phyloP scores from a whole-genome alignment of 129 eudicot species.

The Arctium lappa region DNA sequence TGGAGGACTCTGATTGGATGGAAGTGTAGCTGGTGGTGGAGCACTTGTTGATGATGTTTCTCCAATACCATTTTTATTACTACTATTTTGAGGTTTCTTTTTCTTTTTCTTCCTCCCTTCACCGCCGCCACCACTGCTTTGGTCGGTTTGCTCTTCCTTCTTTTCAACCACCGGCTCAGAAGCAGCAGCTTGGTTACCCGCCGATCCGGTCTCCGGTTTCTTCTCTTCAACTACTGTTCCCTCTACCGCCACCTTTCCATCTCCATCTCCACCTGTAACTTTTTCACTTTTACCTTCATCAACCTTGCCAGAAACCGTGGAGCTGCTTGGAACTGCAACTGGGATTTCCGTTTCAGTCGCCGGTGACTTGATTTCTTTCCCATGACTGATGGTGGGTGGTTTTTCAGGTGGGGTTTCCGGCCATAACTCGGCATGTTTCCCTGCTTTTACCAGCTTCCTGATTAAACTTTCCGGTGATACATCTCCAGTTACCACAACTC shows the following conservation, averaged over 20 bases:
- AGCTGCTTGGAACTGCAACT: background rate
- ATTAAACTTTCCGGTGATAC: slow-evolving; percentile 43
- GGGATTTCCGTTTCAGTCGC: background rate
- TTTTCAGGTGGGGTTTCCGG: slow-evolving; percentile 29
- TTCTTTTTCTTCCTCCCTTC: slow-evolving; percentile 45
- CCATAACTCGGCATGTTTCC: slow-evolving; percentile 63
- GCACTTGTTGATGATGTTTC: slow-evolving; percentile 14
- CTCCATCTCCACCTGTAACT: slow-evolving; percentile 10
- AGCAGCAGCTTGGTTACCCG: slow-evolving; percentile 6
- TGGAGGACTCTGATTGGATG: slow-evolving; percentile 41
- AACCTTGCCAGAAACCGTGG: background rate
- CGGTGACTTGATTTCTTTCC: slow-evolving; percentile 16
- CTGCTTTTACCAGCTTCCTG: slow-evolving; percentile 44
- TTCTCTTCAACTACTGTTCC: slow-evolving; percentile 33
- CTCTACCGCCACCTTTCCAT: slow-evolving; percentile 12
- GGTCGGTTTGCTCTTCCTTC: slow-evolving; percentile 8
- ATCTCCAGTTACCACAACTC: slow-evolving; percentile 49
- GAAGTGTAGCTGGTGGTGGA: slow-evolving; percentile 15
- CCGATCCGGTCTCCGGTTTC: slow-evolving; percentile 38
- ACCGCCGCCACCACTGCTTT: slow-evolving; percentile 19
- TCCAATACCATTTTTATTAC: background rate
- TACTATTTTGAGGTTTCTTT: slow-evolving; percentile 42
- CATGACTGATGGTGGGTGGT: background rate
- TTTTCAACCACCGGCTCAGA: slow-evolving; percentile 23
- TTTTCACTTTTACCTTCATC: slow-evolving; percentile 7